A percentile compares a stretch with the other conserved stretches of the same genome.
phyloP scores from a whole-genome alignment of 2,329 filamentous ascomycete species.

The Knufia fluminis region DNA sequence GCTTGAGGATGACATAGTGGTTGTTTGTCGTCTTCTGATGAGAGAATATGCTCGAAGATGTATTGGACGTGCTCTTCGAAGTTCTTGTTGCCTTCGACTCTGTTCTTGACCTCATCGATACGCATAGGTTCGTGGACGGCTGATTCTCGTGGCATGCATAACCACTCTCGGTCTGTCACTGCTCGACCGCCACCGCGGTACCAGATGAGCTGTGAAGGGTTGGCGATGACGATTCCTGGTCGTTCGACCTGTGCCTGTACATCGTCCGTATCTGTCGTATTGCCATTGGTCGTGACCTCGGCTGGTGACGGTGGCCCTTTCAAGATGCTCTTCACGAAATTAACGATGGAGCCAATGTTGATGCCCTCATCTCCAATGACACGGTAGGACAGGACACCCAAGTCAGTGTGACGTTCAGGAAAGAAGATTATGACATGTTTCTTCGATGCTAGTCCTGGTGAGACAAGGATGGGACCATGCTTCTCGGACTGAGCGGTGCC shows the following conservation, averaged over 20 bases:
- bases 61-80: constrained; percentile 54
- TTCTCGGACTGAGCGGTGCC: constrained; percentile 38
- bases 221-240: constrained; percentile 62
- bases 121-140: constrained; percentile 49
- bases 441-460: constrained; percentile 45
- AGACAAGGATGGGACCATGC: constrained; percentile 61
- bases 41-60: constrained; percentile 57
- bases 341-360: constrained; percentile 59
- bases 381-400: constrained; percentile 66
- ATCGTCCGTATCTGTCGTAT: constrained; percentile 19
- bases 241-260: background rate
- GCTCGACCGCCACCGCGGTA: constrained; percentile 54
- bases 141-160: constrained; percentile 51
- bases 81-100: constrained; percentile 50
- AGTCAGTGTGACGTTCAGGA: constrained; percentile 61
- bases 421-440: constrained; percentile 64
- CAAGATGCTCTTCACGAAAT: constrained; percentile 47
- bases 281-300: constrained; percentile 17
- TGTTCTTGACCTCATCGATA: constrained; percentile 49
- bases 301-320: constrained; percentile 30
- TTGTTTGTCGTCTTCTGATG: background rate
- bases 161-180: constrained; percentile 51
- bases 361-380: constrained; percentile 57
- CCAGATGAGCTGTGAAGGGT: constrained; percentile 69
- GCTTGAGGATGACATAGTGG: constrained; percentile 41